Conservation (phyloP, 257 asterid genomes). For the Plectranthus barbatus region DNA sequence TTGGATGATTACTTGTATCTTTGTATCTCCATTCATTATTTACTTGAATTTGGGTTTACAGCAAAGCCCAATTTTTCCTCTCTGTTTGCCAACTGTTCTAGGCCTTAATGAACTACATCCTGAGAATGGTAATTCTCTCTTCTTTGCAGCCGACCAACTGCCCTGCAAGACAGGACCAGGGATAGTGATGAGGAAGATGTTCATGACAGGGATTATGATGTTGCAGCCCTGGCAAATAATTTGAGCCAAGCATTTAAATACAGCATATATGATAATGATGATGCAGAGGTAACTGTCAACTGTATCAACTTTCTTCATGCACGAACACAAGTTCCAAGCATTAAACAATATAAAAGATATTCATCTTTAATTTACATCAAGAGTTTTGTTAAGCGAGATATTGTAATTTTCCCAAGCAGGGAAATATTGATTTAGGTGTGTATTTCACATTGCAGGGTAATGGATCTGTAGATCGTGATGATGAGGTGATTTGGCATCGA, state of each 20-base stretch:
- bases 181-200: constrained; percentile 92
- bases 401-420: not conserved
- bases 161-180: constrained; percentile 76
- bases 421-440: constrained; percentile 11
- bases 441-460: constrained; percentile 56
- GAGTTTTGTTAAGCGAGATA: not conserved
- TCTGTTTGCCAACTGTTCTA: not conserved
- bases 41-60: no score
- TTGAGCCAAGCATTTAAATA: constrained; percentile 89
- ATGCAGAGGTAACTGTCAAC: constrained; percentile 45
- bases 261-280: constrained; percentile 76
- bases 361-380: not conserved
- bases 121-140: constrained; percentile 1
- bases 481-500: constrained; percentile 53
- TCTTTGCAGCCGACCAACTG: constrained; percentile 81
- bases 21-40: no score
- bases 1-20: no score
- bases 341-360: constrained; percentile 6
- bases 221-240: constrained; percentile 83
- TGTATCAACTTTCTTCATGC: not conserved
- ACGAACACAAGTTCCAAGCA: not conserved
- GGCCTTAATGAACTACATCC: constrained; percentile 8
- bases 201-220: constrained; percentile 90
- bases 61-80: no score
- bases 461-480: constrained; percentile 76